Percentiles rank a stretch among this genome's conserved stretches.
Evolutionary conservation across 306 rosid species (phyloP).

Genomic region (Cicer chorassanicum): DNA sequence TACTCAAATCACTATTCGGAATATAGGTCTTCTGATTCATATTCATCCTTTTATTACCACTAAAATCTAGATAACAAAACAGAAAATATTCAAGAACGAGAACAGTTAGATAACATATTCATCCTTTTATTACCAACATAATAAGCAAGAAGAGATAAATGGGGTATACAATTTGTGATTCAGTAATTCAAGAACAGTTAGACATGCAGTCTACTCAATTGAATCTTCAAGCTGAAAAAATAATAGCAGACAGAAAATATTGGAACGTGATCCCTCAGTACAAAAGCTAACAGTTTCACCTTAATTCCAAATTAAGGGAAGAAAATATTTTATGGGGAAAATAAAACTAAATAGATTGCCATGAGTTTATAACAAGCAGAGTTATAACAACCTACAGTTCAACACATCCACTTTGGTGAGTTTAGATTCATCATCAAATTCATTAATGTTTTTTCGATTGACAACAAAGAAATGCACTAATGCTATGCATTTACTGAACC

Average conservation of each 20-base stretch:
- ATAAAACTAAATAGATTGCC: conserved; percentile 2
- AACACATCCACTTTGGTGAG: neutral
- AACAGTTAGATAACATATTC: neutral
- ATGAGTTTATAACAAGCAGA: conserved; percentile 24
- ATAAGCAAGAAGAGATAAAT: conserved; percentile 3
- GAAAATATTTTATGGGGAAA: conserved; percentile 1
- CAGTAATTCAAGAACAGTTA: conserved; percentile 15
- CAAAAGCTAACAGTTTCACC: neutral
- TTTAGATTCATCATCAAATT: neutral
- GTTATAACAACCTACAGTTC: neutral
- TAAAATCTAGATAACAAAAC: conserved; percentile 5
- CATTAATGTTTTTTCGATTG: neutral
- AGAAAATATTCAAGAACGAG: neutral
- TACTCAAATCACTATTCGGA: too few relatives aligned
- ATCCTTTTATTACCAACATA: neutral
- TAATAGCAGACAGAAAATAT: conserved; percentile 26
- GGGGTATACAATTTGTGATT: neutral
- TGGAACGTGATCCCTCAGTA: neutral
- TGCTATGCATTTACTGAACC: neutral
- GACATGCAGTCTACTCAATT: conserved; percentile 6
- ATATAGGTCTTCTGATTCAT: too few relatives aligned
- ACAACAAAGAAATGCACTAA: neutral
- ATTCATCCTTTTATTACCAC: neutral
- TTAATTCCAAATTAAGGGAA: neutral
- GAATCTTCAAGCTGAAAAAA: conserved; percentile 26